Evolutionary conservation across 768 basidiomycete genomes (phyloP).

Genomic region (Cyathus striatus): DNA sequence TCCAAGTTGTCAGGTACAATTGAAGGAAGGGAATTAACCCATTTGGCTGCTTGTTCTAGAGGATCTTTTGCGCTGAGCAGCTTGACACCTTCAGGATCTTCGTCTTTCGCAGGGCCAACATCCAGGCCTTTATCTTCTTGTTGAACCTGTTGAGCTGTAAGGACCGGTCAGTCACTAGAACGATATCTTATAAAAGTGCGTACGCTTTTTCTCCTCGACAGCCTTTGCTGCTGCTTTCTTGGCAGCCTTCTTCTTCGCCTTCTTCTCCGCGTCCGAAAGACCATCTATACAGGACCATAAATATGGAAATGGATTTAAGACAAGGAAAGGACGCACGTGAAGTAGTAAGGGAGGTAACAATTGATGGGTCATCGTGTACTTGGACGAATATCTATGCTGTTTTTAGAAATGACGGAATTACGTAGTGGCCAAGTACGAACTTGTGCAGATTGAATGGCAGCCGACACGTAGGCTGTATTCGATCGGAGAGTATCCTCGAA

Average conservation of each 20-base stretch:
- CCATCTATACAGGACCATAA: slow-evolving; percentile 20
- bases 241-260: slow-evolving; percentile 53
- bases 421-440: too few relatives aligned
- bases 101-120: slow-evolving; percentile 52
- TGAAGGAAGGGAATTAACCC: slow-evolving; percentile 58
- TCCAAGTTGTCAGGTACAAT: slow-evolving; percentile 52
- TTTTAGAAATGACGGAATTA: too few relatives aligned
- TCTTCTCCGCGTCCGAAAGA: slow-evolving; percentile 64
- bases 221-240: slow-evolving; percentile 66
- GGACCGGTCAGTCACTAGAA: not conserved
- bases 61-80: slow-evolving; percentile 57
- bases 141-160: slow-evolving; percentile 26
- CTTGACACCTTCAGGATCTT: slow-evolving; percentile 80
- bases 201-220: slow-evolving; percentile 75
- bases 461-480: slow-evolving; percentile 70
- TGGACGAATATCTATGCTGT: slow-evolving; percentile 62
- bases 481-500: slow-evolving; percentile 82
- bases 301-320: slow-evolving; percentile 2
- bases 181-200: slow-evolving; percentile 6
- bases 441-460: slow-evolving; percentile 66
- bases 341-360: slow-evolving; percentile 38
- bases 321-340: slow-evolving; percentile 22
- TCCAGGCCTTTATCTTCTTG: slow-evolving; percentile 74
- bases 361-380: slow-evolving; percentile 66
- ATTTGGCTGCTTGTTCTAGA: slow-evolving; percentile 70